Base-by-base conservation (phyloP, 2,329 filamentous ascomycete species). In the Trichoderma endophyticum region DNA sequence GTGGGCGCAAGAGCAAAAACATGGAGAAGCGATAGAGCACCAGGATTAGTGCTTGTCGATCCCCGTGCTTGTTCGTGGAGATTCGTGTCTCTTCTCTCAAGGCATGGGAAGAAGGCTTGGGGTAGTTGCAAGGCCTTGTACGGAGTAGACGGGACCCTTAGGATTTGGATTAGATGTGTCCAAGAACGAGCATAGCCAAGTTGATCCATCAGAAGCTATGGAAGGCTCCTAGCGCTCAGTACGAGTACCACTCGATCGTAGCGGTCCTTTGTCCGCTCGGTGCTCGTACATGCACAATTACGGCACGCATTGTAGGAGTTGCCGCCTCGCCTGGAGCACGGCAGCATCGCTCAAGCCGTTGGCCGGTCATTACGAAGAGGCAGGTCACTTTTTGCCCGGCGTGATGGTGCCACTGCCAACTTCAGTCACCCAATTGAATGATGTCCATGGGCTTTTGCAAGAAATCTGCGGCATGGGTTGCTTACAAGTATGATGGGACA, bases 41-140 rank as follows among this genome's bases (percentile, higher is more conserved):
- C 57, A 39, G 63, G 69, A 68, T 71, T 71, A 60, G 57, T 36
- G 72, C 56, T 60, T 66, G 72, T 39, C 68, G 62, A 73, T 71
- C 68, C 63, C 62, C 72, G 39, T 71, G 72, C 70, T 54, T 70
- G 57, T 30, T 67, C 63, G 69, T 67, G 68, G 71, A 72, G 66
- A 65, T 64, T 61, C 65, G 32, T 39, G n/a, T 14, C 30, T 34
- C 6, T 61, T 34, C 21, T 61, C 59, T 51, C 56, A 21, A 30
- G 28, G 64, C 34, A 15, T n/a, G 43, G 43, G 43, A 59, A 32
- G 43, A 51, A 30, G 28, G 24, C 62, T 51, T 30, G 39, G 26
- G 43, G 62, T 48, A 54, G 36, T 48, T 54, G 56, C 28, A 69
- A 56, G 48, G 30, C 63, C 60, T 43, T 30, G n/a, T 26, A 32